Evolutionary conservation across 2,329 filamentous ascomycete genomes (phyloP), one percentile per base, ranked within the genome.

Genomic region (Clonostachys sp.): DNA sequence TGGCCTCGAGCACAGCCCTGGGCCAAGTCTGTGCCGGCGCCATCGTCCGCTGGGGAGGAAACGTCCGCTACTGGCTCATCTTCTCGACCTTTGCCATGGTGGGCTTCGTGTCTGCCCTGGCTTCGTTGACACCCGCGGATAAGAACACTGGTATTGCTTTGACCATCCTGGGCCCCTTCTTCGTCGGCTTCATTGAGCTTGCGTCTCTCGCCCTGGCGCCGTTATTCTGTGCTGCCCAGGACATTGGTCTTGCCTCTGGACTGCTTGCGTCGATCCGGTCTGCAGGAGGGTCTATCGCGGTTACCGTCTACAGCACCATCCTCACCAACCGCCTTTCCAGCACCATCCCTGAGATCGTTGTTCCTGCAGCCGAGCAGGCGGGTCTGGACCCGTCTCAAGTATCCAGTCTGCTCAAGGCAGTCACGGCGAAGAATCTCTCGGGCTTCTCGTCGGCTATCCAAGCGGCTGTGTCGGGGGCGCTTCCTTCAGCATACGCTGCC

Each of bases 191-290:
- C 20, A 66, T 66, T 44, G 65, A 68, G 49, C 52, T 65, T 9
- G 57, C 58, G 7, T 61, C 64, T 3, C 50, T 67, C 10, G 59
- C 64, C 7, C 53, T 67, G 24, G 63, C 64, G 1, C 62, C 63
- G 14, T 58, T 67, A 2, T 70, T 70, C 53, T 66, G 64, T 44
- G 60, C 61, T 17, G 58, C 62, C 0, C 58, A 65, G 13, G 66
- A 72, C 14, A 71, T 72, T 41, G 69, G 69, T 30, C 55, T 69
- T 8, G 67, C 69, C 2, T 67, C 62, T 6, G 67, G 68, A n/a
- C 50, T 69, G 12, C 55, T 69, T 6, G 65, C 66, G 3, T 69
- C 66, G 4, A 65, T 71, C 35, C 64, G 68, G 5, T 65, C 67
- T 2, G 64, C 63, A 0, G 63, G 62, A 7, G 62, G 65, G 8